phyloP scores from a whole-genome alignment of 352 stramenopile species.

The Phytophthora megakarya region DNA sequence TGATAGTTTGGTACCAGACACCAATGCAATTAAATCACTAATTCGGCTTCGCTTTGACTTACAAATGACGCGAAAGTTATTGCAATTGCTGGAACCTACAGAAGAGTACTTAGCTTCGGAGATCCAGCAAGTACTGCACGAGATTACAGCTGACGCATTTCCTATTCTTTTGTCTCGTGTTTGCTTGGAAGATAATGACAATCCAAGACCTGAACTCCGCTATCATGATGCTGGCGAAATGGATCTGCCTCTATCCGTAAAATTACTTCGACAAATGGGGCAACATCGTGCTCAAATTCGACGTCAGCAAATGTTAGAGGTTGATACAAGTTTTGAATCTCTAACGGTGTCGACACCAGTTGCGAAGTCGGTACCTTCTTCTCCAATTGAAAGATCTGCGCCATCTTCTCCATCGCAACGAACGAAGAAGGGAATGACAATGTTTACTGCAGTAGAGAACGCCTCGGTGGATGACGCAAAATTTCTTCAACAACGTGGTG shows the following conservation, averaged over 20 bases:
- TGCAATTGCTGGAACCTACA: conserved; percentile 40
- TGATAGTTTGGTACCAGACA: not conserved
- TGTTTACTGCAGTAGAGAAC: conserved; percentile 62
- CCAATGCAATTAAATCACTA: not conserved
- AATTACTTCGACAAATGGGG: conserved; percentile 47
- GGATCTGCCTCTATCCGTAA: conserved; percentile 49
- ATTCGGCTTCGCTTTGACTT: conserved; percentile 47
- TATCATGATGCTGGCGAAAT: conserved; percentile 58
- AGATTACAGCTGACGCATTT: conserved; percentile 41
- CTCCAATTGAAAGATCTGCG: conserved; percentile 12
- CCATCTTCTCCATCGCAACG: conserved; percentile 24
- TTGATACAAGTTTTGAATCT: conserved; percentile 10
- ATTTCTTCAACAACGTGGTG: conserved; percentile 54
- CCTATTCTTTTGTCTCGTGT: conserved; percentile 38
- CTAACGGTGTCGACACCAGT: not conserved
- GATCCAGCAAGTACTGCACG: conserved; percentile 34
- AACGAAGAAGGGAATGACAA: conserved; percentile 36
- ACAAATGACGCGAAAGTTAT: conserved; percentile 50
- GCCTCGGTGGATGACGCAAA: conserved; percentile 60
- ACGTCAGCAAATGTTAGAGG: conserved; percentile 38
- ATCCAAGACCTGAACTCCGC: conserved; percentile 13
- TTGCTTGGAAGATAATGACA: conserved; percentile 24
- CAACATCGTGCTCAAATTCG: conserved; percentile 54
- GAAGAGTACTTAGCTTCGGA: conserved; percentile 36
- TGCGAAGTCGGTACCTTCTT: not conserved